phyloP scores from a whole-genome alignment of 2,329 filamentous ascomycete species.

The Clarireedia paspali region DNA sequence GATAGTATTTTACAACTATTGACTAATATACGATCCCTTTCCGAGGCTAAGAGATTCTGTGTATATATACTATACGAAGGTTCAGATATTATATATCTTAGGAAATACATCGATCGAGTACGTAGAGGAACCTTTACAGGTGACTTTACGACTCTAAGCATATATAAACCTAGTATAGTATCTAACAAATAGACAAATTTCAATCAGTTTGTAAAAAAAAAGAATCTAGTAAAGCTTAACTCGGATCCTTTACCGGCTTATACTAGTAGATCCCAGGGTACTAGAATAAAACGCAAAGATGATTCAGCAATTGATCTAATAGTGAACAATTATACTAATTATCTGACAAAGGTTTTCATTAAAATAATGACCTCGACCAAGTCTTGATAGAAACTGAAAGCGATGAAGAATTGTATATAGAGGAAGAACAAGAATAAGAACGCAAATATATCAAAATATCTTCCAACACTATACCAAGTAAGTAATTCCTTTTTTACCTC shows the following conservation, averaged over 20 bases:
- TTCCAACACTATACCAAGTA: not conserved
- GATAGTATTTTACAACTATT: not conserved
- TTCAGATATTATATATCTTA: not conserved
- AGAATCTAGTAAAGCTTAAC: not conserved
- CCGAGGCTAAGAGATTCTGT: not conserved
- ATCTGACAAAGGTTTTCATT: not conserved
- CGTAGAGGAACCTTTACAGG: not conserved
- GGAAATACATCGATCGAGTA: not conserved
- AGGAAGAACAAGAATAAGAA: not conserved
- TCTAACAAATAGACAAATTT: not conserved
- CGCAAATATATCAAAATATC: not conserved
- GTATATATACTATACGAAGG: not conserved
- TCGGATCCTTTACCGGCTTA: not conserved
- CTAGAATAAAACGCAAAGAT: not conserved
- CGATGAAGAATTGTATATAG: not conserved
- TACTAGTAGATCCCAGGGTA: not conserved
- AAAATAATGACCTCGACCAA: not conserved
- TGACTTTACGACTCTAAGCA: not conserved
- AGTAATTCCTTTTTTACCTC: not conserved
- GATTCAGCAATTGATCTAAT: not conserved
- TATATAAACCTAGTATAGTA: not conserved
- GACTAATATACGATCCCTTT: not conserved
- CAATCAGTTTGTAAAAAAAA: not conserved
- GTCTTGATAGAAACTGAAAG: not conserved
- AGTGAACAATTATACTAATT: not conserved